A percentile compares a stretch with the other conserved stretches of the same genome.
Conservation (phyloP, 495 filamentous ascomycete species). For the Aspergillus avenaceus region DNA sequence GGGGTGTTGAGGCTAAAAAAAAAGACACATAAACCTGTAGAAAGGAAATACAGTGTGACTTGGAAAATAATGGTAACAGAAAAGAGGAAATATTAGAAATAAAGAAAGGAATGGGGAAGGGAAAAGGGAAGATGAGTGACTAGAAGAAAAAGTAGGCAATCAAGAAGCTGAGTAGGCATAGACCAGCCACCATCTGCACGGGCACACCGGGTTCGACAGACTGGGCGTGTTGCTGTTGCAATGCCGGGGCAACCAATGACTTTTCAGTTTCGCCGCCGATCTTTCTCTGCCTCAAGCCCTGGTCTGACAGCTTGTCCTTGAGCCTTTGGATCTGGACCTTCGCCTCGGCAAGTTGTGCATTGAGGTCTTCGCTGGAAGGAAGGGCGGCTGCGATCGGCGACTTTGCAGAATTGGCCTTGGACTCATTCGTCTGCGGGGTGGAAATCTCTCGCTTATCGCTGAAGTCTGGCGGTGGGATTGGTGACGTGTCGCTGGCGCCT, state of each 20-base stretch:
- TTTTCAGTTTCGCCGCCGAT: constrained; percentile 40
- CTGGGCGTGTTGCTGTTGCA: constrained; percentile 47
- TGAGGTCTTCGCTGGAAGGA: constrained; percentile 58
- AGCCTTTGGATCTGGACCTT: constrained; percentile 68
- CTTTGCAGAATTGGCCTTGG: constrained; percentile 22
- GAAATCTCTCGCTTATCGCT: constrained; percentile 38
- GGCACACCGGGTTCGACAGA: constrained; percentile 70
- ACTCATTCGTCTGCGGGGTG: constrained; percentile 26
- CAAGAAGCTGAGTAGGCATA: constrained; percentile 88
- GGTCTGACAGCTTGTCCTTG: constrained; percentile 63
- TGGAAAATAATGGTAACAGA: constrained; percentile 1
- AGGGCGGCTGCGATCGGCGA: constrained; percentile 40
- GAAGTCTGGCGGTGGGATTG: constrained; percentile 40
- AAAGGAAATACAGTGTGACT: constrained; percentile 21
- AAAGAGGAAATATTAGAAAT: constrained; percentile 19
- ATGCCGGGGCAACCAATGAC: constrained; percentile 29
- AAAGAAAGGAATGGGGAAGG: constrained; percentile 18
- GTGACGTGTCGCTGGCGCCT: constrained; percentile 26
- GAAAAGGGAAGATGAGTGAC: constrained; percentile 21
- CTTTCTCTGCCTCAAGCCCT: constrained; percentile 69
- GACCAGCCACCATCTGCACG: constrained; percentile 71
- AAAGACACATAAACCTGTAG: constrained; percentile 5
- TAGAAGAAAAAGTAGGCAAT: constrained; percentile 95
- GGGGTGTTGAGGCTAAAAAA: constrained; percentile 15
- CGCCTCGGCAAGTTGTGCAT: constrained; percentile 69